Evolutionary conservation across 1,284 basidiomycete species (phyloP).

Genomic region (Athelia psychrophila): DNA sequence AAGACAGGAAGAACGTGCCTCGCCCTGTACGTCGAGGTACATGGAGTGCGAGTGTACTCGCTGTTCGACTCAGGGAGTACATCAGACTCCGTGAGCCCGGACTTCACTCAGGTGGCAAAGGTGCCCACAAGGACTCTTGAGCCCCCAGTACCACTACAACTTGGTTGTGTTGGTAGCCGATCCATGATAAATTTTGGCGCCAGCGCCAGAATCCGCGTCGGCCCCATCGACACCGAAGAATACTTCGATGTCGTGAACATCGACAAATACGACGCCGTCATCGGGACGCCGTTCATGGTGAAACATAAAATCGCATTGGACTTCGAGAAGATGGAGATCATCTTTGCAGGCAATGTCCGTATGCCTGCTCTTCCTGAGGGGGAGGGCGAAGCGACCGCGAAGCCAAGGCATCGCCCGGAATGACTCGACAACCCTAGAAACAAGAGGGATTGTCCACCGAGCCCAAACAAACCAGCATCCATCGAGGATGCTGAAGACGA

Average conservation of each 20-base stretch:
- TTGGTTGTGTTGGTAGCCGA: slow-evolving; percentile 17
- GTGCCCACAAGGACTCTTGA: slow-evolving; percentile 8
- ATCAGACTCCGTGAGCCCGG: slow-evolving; percentile 12
- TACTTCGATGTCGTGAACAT: slow-evolving; percentile 29
- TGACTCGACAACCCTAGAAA: background rate
- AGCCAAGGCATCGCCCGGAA: background rate
- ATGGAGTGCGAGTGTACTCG: slow-evolving; percentile 12
- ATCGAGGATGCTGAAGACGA: background rate
- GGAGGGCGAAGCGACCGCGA: slow-evolving; percentile 7
- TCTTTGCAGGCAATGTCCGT: slow-evolving; percentile 6
- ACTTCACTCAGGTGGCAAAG: slow-evolving; percentile 10
- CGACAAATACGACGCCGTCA: slow-evolving; percentile 26
- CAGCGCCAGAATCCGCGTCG: slow-evolving; percentile 14
- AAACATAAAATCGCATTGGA: slow-evolving; percentile 20
- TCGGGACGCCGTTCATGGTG: slow-evolving; percentile 26
- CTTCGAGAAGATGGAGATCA: slow-evolving; percentile 15
- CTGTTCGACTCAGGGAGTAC: slow-evolving; percentile 21
- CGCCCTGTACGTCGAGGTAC: slow-evolving; percentile 2
- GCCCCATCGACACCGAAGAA: slow-evolving; percentile 10
- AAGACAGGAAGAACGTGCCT: background rate
- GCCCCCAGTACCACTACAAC: slow-evolving; percentile 21
- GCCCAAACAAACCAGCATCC: background rate
- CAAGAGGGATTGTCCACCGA: background rate
- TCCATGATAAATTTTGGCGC: slow-evolving; percentile 20
- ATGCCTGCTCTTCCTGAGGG: slow-evolving; percentile 8